Base-by-base conservation (phyloP, 2,329 filamentous ascomycete species). In the Cladosporium sp. region DNA sequence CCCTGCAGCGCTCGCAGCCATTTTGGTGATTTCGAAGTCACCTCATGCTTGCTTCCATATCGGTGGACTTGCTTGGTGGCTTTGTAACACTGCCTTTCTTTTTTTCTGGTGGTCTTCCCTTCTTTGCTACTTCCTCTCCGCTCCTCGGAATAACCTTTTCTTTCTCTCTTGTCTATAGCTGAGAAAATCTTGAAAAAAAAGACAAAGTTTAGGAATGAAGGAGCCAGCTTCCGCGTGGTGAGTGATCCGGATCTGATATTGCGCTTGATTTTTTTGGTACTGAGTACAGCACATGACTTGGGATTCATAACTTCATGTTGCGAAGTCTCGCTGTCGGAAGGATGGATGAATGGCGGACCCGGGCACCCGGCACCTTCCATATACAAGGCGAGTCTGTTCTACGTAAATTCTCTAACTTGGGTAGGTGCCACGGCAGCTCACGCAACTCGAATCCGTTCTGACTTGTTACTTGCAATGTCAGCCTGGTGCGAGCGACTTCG, bases 181-280 rank as follows among this genome's bases (percentile, higher is more conserved):
- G 55, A 58, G 55, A 28, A 58, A 54, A 58, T 41, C 61, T 14
- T 55, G n/a, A 47, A 38, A 38, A 38, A 38, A 47, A 47, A 21
- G 41, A 47, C 41, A 47, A 47, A 47, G 21, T 2, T 47, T 21
- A 47, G n/a, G n/a, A 21, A 21, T 47, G 7, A 47, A 12, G 3
- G 12, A 6, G 41, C 41, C n/a, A 47, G n/a, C 41, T 12, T 21
- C 41, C 8, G 10, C n/a, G 10, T 10, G 41, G n/a, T 7, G n/a
- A 21, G n/a, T 12, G 41, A 47, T 12, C n/a, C 21, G 41, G 41
- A 47, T 47, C 2, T 14, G 34, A 36, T 8, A 18, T 11, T 12
- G 21, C 8, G 10, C 4, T 7, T 21, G 10, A 47, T 21, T 21
- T 4, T 12, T 10, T 21, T 6, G 18, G 18, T 1, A 36, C 36